Evolutionary conservation across 1,284 basidiomycete species (phyloP).

Genomic region (Ganoderma boninense): DNA sequence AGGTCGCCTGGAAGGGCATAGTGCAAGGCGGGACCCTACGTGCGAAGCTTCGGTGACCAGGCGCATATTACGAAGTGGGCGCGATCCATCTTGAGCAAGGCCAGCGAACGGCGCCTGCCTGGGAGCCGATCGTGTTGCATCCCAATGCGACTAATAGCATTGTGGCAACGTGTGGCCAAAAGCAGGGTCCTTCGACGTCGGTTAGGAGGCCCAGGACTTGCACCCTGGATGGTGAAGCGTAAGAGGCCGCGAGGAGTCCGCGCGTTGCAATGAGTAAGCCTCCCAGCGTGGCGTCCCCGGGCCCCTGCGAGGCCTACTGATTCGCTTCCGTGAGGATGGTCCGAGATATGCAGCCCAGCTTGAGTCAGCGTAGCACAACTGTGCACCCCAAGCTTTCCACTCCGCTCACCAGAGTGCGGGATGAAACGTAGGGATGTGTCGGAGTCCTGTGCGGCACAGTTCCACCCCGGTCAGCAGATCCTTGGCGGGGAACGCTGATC

Average conservation of each 20-base stretch:
- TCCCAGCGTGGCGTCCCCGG: not conserved
- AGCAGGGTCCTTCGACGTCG: not conserved
- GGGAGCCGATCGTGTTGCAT: conserved; percentile 4
- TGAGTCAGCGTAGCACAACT: conserved; percentile 5
- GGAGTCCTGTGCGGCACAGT: not conserved
- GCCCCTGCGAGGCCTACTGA: not conserved
- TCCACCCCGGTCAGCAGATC: not conserved
- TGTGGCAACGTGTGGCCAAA: conserved; percentile 6
- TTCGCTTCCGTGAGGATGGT: not conserved
- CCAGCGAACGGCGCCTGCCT: not conserved
- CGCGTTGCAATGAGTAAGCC: not conserved
- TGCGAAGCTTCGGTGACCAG: conserved; percentile 5
- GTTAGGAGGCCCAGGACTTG: not conserved
- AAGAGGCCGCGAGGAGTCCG: not conserved
- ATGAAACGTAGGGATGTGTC: conserved; percentile 1
- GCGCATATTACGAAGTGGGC: conserved; percentile 6
- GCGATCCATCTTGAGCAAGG: not conserved
- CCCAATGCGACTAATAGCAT: not conserved
- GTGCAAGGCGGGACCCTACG: not conserved
- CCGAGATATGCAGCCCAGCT: not conserved
- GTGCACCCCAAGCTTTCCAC: not conserved
- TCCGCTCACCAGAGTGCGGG: not conserved
- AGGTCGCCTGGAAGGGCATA: conserved; percentile 1
- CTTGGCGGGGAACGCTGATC: not conserved
- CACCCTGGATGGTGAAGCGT: not conserved